Evolutionary conservation across 345 rosid genomes (phyloP), one percentile per base, ranked within the genome.

Genomic region (Brassica juncea): DNA sequence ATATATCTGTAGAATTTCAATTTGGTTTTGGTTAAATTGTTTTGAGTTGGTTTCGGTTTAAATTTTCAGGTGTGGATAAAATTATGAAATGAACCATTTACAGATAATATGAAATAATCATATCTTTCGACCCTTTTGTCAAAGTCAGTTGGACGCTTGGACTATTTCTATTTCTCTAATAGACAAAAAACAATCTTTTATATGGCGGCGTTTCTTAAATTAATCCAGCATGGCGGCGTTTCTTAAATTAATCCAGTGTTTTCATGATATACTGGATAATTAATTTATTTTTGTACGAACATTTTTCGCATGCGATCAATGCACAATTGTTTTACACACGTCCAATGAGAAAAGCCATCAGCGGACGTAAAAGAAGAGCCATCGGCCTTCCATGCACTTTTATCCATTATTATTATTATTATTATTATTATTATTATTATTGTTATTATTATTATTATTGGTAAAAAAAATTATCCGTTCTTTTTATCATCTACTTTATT

Each of bases 281-380:
- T 66, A 21, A n/a, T 34, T 12, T 65, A 75, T 52, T 32, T 32
- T 14, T 66, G 23, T 54, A 54, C 25, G 8, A 75, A 14, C 55
- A 55, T 8, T 54, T 34, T 25, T 34, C 39, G 58, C 67, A 75
- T 65, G 34, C 77, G 66, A 65, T 23, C 25, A 23, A 23, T 52
- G 54, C 49, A 49, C 21, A 44, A 44, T 28, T 30, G 6, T 62
- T 16, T 73, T 52, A 47, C 61, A 47, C 61, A 2, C 19, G 8
- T 62, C 16, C 58, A 25, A 39, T 15, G 27, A 62, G 31, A 60
- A 60, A 27, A 12, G 32, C 60, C 76, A 72, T 59, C 67, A 71
- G 75, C 68, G 19, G 63, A 58, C 63, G 31, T 58, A 58, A 58
- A 57, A 58, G 28, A 21, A 57, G 31, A 63, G 44, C 76, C 76